Percentiles rank a stretch among this genome's conserved stretches.
Conservation (phyloP, 2,329 filamentous ascomycete species). For the Colletotrichum ledebouriae region DNA sequence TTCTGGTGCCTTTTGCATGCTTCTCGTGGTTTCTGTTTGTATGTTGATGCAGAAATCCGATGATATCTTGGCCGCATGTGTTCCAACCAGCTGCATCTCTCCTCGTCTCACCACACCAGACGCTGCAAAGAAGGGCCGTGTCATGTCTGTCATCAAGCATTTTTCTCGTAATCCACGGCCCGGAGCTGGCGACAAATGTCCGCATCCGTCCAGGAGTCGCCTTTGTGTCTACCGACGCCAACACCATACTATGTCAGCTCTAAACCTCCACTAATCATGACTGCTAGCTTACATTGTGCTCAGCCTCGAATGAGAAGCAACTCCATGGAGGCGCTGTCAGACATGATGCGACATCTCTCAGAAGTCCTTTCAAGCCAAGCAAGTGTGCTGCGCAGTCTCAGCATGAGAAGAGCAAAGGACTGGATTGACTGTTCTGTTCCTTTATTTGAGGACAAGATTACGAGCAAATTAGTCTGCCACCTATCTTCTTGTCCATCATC, state of each 20-base stretch:
- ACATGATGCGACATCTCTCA: constrained; percentile 52
- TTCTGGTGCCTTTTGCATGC: neutral
- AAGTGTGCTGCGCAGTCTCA: too few species aligned
- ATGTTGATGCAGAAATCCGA: constrained; percentile 16
- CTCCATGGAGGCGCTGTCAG: constrained; percentile 46
- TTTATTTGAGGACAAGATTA: too few species aligned
- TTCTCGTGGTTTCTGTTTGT: constrained; percentile 7
- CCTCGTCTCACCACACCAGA: constrained; percentile 18
- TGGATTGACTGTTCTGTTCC: too few species aligned
- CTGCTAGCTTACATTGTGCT: constrained; percentile 6
- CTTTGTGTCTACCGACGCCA: constrained; percentile 33
- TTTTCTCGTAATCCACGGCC: neutral
- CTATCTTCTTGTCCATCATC: too few species aligned
- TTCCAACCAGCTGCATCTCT: neutral
- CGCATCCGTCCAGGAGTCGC: constrained; percentile 15
- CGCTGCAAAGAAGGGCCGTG: neutral
- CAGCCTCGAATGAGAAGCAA: constrained; percentile 18
- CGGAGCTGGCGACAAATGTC: constrained; percentile 14
- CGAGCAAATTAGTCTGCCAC: too few species aligned
- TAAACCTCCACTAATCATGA: neutral
- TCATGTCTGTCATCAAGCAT: constrained; percentile 2
- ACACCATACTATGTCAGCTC: constrained; percentile 26
- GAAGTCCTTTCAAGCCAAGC: constrained; percentile 10
- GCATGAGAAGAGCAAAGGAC: too few species aligned
- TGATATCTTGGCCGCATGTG: neutral